Conservation (phyloP, 345 rosid genomes). For the Ceriops tagal region DNA sequence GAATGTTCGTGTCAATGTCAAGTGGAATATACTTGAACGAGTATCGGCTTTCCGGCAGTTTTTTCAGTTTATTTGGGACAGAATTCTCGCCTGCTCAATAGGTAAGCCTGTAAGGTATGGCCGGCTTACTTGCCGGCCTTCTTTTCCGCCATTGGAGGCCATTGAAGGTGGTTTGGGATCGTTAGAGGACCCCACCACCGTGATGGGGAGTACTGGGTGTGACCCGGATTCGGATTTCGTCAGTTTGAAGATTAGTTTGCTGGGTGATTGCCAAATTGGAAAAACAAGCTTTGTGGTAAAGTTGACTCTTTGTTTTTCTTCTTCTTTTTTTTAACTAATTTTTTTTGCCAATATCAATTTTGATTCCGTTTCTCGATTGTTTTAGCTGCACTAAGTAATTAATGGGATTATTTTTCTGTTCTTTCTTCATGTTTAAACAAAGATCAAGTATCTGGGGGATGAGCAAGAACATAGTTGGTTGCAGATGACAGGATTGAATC, state of each 20-base stretch:
- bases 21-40: conserved; percentile 52
- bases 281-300: conserved; percentile 87
- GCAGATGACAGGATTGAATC: conserved; percentile 78
- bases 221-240: conserved; percentile 78
- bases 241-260: conserved; percentile 74
- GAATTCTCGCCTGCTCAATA: conserved; percentile 64
- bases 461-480: conserved; percentile 58
- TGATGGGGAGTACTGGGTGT: conserved; percentile 26
- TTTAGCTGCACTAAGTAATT: not conserved
- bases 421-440: not conserved
- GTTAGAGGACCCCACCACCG: conserved; percentile 17
- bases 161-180: conserved; percentile 2
- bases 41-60: conserved; percentile 60
- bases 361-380: too few relatives aligned
- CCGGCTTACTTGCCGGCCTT: conserved; percentile 38
- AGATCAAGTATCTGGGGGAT: conserved; percentile 84
- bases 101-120: conserved; percentile 58
- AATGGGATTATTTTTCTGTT: not conserved
- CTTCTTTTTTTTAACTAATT: not conserved
- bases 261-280: conserved; percentile 93
- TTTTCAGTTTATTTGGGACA: conserved; percentile 69
- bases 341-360: not conserved
- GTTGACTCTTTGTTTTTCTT: not conserved
- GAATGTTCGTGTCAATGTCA: conserved; percentile 42
- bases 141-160: conserved; percentile 34